Evolutionary conservation across 257 asterid species (phyloP).

Genomic region (Lycium ferocissimum): DNA sequence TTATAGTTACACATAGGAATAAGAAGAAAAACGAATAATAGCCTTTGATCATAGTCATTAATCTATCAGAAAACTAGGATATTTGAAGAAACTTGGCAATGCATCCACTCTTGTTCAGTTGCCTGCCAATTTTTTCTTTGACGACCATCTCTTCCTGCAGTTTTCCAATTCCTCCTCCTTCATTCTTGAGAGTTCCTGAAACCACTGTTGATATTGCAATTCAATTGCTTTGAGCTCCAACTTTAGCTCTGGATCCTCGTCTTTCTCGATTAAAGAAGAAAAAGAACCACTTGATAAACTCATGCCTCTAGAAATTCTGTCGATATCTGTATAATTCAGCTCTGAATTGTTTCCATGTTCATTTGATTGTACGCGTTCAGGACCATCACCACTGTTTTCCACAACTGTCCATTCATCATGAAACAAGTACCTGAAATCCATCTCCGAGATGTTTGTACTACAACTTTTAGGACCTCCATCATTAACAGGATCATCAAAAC

Average conservation of each 20-base stretch:
- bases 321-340: constrained; percentile 28
- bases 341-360: constrained; percentile 35
- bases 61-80: not conserved
- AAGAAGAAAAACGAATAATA: not conserved
- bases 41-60: not conserved
- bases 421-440: constrained; percentile 48
- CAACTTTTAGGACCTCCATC: constrained; percentile 35
- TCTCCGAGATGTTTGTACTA: constrained; percentile 43
- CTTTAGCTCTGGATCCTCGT: constrained; percentile 34
- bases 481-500: constrained; percentile 23
- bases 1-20: not conserved
- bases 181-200: constrained; percentile 41
- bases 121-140: constrained; percentile 31
- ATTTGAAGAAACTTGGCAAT: not conserved
- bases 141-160: constrained; percentile 53
- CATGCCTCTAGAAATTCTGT: constrained; percentile 31
- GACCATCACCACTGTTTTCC: constrained; percentile 33
- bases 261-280: constrained; percentile 35
- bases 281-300: constrained; percentile 42
- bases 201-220: constrained; percentile 44
- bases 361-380: constrained; percentile 17
- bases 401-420: constrained; percentile 42
- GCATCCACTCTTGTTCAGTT: constrained; percentile 27
- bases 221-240: constrained; percentile 46
- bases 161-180: constrained; percentile 49